Evolutionary conservation across 768 basidiomycete species (phyloP), one percentile per base, ranked within the genome.

Genomic region (Tricholoma terreum): DNA sequence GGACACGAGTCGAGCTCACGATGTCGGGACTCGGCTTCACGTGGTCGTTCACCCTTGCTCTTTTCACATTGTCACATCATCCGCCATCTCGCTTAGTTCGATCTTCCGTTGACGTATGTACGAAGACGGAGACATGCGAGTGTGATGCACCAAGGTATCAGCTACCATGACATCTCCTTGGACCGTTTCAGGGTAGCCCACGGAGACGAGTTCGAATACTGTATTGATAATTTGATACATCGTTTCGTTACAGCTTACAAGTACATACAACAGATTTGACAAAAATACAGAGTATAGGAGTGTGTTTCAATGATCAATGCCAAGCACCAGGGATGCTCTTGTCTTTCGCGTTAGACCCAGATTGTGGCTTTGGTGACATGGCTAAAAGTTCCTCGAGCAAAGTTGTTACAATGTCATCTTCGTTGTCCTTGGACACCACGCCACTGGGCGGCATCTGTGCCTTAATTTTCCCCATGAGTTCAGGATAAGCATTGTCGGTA

Each of bases 391-490:
- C 82, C 61, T 89, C 81, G 46, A 87, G 69, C 61, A 89, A 61
- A 6, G 75, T 82, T 11, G 84, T 86, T 31, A 87, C 83, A 52
- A 88, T 80, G 54, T 86, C 80, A 61, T 87, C 86, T 66, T 89
- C 87, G 1, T 69, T 69, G 9, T 86, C 86, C 61, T 81, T 84
- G 22, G 73, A 74, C 9, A 79, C 60, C 17, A 71, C 59, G 24
- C 73, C 74, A 57, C 71, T 73, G n/a, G 58, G 56, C 10, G 78
- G 79, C 57, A 89, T 61, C 61, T 81, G 78, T 15, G 75, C 69
- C 65, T 74, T 77, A 60, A 89, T 78, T 65, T 78, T 83, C 1
- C 67, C 69, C 4, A 72, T 71, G 58, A 89, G 69, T 22, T 73
- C 75, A 35, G 86, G 84, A 67, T 85, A 78, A 15, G 77, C 75